Evolutionary conservation across 305 asterid species (phyloP).

Genomic region (Fraxinus angustifolia): DNA sequence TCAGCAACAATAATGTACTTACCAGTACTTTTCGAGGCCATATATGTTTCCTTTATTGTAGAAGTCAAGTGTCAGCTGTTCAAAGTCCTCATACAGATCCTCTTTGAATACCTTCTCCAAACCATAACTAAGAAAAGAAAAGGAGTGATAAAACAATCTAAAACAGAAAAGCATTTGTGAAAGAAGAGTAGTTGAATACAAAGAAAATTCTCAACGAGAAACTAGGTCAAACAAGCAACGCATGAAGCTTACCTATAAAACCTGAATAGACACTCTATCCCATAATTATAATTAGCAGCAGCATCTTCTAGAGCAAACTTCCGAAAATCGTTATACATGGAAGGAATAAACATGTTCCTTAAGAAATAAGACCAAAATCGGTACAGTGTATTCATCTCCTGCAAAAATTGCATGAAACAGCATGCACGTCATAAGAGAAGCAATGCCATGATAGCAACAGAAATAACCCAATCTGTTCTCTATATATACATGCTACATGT

Average conservation of each 20-base stretch:
- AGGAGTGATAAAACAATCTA: background rate
- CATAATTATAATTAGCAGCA: constrained; percentile 72
- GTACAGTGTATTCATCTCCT: constrained; percentile 93
- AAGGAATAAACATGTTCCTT: constrained; percentile 56
- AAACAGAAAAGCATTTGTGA: background rate
- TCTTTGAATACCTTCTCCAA: constrained; percentile 77
- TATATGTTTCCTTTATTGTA: constrained; percentile 69
- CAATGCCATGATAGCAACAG: background rate
- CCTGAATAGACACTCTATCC: constrained; percentile 76
- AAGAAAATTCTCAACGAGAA: background rate
- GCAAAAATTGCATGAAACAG: constrained; percentile 33
- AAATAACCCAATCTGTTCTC: background rate
- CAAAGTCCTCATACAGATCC: constrained; percentile 75
- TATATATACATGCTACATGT: background rate
- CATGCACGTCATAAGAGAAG: background rate
- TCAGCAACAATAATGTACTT: constrained; percentile 12
- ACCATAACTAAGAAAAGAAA: constrained; percentile 58
- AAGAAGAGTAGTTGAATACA: background rate
- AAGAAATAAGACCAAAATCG: constrained; percentile 88
- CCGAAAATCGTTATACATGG: constrained; percentile 78
- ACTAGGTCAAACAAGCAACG: background rate
- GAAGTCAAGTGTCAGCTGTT: constrained; percentile 60
- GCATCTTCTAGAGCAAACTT: constrained; percentile 85
- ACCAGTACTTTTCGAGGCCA: constrained; percentile 95
- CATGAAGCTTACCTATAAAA: constrained; percentile 62